Conservation (phyloP, 257 asterid species). For the Solanum bulbocastanum region DNA sequence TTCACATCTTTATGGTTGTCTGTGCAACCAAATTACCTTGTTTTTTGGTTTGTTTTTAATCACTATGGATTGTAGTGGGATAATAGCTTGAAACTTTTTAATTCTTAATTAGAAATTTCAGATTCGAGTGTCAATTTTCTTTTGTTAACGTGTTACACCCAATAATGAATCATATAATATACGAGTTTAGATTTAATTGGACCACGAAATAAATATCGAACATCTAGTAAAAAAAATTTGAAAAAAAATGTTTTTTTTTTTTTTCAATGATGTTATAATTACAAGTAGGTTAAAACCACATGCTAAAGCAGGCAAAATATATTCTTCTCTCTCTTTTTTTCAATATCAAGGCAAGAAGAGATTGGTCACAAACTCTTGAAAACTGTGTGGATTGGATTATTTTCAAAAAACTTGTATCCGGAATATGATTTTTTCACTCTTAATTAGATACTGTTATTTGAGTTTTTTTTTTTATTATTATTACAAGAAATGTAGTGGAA, state of each 20-base stretch:
- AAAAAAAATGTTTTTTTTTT: neutral
- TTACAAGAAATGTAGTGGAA: too few species aligned
- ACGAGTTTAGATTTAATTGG: too few species aligned
- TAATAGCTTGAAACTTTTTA: fast-evolving
- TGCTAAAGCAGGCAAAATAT: neutral
- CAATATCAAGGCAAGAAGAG: neutral
- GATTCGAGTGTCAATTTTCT: neutral
- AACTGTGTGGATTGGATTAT: neutral
- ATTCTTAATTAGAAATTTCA: fast-evolving
- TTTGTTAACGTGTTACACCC: neutral
- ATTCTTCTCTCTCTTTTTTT: neutral
- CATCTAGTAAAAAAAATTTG: too few species aligned
- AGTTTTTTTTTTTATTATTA: too few species aligned
- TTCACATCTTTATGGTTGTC: neutral
- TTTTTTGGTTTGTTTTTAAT: neutral
- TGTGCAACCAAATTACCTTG: neutral
- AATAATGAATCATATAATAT: too few species aligned
- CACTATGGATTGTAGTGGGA: neutral
- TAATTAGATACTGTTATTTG: neutral
- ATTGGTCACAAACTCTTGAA: neutral
- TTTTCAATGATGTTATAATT: neutral
- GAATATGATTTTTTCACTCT: neutral
- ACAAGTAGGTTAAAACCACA: neutral
- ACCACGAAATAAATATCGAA: fast-evolving
- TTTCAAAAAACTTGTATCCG: neutral